A percentile compares a stretch with the other conserved stretches of the same genome.
These are phyloP conservation scores for Cordyceps militaris DNA, from an alignment of 2,329 filamentous ascomycete genomes.

Conservation along the genomic window DNA sequence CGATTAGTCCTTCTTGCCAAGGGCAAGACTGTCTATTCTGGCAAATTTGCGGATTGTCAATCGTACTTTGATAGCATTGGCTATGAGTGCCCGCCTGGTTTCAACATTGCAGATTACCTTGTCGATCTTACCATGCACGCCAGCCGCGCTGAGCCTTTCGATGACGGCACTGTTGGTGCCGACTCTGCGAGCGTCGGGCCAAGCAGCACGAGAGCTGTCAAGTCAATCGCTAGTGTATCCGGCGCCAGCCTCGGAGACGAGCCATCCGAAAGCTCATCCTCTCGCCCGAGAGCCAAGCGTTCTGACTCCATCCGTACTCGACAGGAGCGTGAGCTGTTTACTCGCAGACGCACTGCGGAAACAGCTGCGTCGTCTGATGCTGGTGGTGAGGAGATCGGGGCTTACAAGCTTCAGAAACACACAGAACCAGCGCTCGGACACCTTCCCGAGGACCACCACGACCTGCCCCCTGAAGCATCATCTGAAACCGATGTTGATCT, in stretches of 20 bases:
- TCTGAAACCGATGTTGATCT: constrained; percentile 73
- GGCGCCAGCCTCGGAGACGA: constrained; percentile 67
- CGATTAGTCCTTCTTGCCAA: constrained; percentile 84
- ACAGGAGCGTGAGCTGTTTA: constrained; percentile 87
- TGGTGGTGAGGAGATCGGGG: constrained; percentile 42
- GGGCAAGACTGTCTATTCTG: constrained; percentile 87
- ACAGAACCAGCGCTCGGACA: constrained; percentile 40
- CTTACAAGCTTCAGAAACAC: constrained; percentile 45
- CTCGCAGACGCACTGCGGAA: constrained; percentile 60
- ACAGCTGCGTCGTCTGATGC: constrained; percentile 57
- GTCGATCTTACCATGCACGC: constrained; percentile 98
- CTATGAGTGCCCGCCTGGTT: constrained; percentile 88
- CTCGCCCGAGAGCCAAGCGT: constrained; percentile 62
- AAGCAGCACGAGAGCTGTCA: constrained; percentile 81
- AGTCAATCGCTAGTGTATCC: constrained; percentile 81
- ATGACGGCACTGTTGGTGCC: constrained; percentile 45
- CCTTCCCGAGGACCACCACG: constrained; percentile 62
- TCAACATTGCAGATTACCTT: constrained; percentile 97
- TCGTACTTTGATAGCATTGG: constrained; percentile 87
- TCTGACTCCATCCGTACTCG: constrained; percentile 75
- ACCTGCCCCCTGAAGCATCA: constrained; percentile 51
- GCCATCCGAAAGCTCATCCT: constrained; percentile 52
- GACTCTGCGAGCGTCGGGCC: constrained; percentile 66
- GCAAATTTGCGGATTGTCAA: constrained; percentile 82
- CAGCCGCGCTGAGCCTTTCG: constrained; percentile 48